These are phyloP conservation scores for Verticillium albo-atrum DNA, from an alignment of 2,329 filamentous ascomycete species.

Conservation along the genomic window DNA sequence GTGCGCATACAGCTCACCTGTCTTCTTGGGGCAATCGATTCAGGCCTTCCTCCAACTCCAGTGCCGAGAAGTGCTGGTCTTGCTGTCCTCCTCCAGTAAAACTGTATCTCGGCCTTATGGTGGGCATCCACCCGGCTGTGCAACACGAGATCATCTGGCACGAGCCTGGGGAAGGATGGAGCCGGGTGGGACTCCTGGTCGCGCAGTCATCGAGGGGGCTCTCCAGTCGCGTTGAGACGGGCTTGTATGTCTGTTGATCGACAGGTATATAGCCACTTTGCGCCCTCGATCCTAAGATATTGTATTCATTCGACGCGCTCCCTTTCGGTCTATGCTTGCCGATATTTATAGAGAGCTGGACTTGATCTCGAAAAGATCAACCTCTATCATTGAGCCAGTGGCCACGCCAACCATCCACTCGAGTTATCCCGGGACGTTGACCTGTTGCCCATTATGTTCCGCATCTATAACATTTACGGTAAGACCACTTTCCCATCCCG, in stretches of 20 bases:
- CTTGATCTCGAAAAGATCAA: neutral
- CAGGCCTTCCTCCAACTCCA: neutral
- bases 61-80: neutral
- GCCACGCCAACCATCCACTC: neutral
- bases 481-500: neutral
- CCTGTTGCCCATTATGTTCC: constrained; percentile 21
- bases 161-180: too few species aligned
- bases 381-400: neutral
- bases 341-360: too few species aligned
- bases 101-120: too few species aligned
- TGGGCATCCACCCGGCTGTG: neutral
- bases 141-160: neutral
- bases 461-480: constrained; percentile 33
- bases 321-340: too few species aligned
- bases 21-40: neutral
- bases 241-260: neutral
- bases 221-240: neutral
- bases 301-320: neutral
- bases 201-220: neutral
- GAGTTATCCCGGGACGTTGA: neutral
- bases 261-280: neutral
- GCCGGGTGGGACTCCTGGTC: too few species aligned
- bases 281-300: neutral
- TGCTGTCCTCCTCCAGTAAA: neutral
- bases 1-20: neutral